Percentiles rank a stretch among this genome's conserved stretches.
Conservation (phyloP, 1,139 yeast species). For the Candida sp. region DNA sequence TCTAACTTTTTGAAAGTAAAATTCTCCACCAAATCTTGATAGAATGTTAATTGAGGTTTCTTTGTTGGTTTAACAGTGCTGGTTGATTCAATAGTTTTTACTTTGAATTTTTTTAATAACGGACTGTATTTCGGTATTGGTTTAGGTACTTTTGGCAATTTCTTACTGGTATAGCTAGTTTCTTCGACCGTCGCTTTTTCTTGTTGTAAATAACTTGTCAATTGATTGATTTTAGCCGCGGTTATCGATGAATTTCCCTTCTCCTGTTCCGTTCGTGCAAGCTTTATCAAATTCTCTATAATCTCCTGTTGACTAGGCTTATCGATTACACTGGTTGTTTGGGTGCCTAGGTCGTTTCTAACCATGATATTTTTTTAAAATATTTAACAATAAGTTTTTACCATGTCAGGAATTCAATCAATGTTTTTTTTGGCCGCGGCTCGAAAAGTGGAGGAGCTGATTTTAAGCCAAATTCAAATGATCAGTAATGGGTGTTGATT, state of each 20-base stretch:
- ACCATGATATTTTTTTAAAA: conserved; percentile 3
- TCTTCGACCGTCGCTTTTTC: conserved; percentile 6
- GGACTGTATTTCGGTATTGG: conserved; percentile 21
- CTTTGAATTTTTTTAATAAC: conserved; percentile 20
- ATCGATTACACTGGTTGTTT: conserved; percentile 5
- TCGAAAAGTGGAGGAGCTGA: neutral
- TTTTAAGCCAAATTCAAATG: neutral
- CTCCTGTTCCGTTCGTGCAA: conserved; percentile 31
- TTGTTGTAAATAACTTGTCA: conserved; percentile 18
- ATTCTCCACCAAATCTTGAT: conserved; percentile 7
- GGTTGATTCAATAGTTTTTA: conserved; percentile 6
- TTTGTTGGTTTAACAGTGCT: neutral
- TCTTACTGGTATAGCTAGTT: conserved; percentile 1
- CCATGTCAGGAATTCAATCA: too few species aligned
- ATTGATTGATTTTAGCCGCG: conserved; percentile 26
- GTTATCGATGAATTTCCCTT: conserved; percentile 33
- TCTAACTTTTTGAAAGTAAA: conserved; percentile 30
- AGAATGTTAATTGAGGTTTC: neutral
- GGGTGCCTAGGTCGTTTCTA: conserved; percentile 2
- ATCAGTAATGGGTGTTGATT: too few species aligned
- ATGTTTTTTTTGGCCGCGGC: neutral
- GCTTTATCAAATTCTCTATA: conserved; percentile 21
- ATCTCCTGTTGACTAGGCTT: conserved; percentile 18
- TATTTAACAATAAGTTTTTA: conserved; percentile 2
- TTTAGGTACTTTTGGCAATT: conserved; percentile 13